These are phyloP conservation scores for Monosporascus sp. DNA, from an alignment of 2,329 filamentous ascomycete genomes.

Conservation along the genomic window DNA sequence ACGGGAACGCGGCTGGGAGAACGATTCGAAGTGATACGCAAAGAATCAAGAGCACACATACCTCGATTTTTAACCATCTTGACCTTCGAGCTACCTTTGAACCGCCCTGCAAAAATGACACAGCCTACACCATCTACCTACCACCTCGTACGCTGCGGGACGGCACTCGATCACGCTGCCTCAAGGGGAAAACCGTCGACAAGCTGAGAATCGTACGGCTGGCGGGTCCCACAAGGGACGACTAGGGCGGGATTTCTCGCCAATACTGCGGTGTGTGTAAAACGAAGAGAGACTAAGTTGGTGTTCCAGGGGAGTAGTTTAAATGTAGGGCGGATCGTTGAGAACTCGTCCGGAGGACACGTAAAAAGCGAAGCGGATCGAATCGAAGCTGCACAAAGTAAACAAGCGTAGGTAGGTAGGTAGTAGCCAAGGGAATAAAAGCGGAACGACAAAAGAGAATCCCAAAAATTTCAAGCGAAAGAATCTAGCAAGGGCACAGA, in stretches of 20 bases:
- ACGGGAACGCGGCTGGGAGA: not conserved
- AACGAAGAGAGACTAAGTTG: not conserved
- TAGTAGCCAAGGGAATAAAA: not conserved
- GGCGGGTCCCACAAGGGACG: not conserved
- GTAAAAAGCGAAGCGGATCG: not conserved
- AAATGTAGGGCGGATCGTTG: not conserved
- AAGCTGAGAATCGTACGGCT: not conserved
- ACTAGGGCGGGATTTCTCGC: not conserved
- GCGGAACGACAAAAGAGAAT: not conserved
- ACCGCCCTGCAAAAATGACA: not conserved
- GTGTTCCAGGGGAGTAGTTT: not conserved
- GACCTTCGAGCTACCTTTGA: not conserved
- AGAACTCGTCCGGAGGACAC: not conserved
- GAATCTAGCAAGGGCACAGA: not conserved
- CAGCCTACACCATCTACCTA: not conserved
- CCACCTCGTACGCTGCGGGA: not conserved
- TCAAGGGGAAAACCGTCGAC: not conserved
- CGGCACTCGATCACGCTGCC: not conserved
- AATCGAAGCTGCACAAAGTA: not conserved
- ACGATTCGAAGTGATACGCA: not conserved
- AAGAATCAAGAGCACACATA: not conserved
- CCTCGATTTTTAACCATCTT: not conserved
- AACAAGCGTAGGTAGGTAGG: not conserved
- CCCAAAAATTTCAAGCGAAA: not conserved
- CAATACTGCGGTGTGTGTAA: not conserved